Evolutionary conservation across 176 grass and related monocot genomes (phyloP), one percentile per base, ranked within the genome.

Genomic region (Cenchrus fungigraminus): DNA sequence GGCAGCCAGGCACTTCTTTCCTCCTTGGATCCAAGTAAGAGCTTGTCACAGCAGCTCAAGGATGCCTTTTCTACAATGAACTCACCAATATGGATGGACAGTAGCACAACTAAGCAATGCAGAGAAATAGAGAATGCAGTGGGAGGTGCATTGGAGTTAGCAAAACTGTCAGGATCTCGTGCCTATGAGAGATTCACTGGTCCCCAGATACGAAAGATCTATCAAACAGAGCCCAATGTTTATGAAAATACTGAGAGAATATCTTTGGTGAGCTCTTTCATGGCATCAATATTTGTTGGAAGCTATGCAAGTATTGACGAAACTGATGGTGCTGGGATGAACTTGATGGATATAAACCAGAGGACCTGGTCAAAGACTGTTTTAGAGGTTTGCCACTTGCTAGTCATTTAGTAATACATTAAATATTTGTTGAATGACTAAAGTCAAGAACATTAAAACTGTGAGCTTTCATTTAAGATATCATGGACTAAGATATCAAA

Each of bases 61-160:
- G 67, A 94, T 76, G 91, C 88, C 54, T 98, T 98, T 79, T 95
- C 96, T 81, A 87, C 89, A 37, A 82, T 71, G 80, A 90, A 95
- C 46, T 95, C 93, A 44, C 96, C 96, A 40, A 79, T 98, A 93
- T 98, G 96, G 96, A 98, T 98, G 96, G 96, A 98, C 84, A 91
- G 91, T 84, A 98, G 96, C 82, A 98, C 96, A 32, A 94, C 86
- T 56, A 91, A 78, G 45, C 96, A 98, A 82, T 98, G 96, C 73
- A 98, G 93, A 91, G 93, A 95, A 81, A 83, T 98, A 83, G 96
- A 98, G 79, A 92, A 78, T 63, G 93, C 89, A 85, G 93, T 98
- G 5, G 96, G 93, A 65, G 91, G 96, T 58, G 89, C 96, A 52
- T 79, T 94, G 71, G 96, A 98, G 88, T 78, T 98, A 74, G 91